Percentiles rank a stretch among this genome's conserved stretches.
These are phyloP conservation scores for Neurospora sp. DNA, from an alignment of 495 filamentous ascomycete species.

Conservation along the genomic window DNA sequence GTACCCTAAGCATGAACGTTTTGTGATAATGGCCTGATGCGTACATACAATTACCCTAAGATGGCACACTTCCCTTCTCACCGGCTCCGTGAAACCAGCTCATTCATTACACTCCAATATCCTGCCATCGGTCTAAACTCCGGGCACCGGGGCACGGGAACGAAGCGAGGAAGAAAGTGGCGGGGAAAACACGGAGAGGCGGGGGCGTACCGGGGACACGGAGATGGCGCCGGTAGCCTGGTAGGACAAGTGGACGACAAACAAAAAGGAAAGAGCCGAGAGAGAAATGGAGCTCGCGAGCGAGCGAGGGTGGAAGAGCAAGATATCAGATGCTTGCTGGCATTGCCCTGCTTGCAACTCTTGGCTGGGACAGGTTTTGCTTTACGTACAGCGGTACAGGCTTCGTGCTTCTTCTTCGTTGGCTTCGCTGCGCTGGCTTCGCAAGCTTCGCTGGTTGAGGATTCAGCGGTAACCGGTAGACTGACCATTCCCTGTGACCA, in stretches of 20 bases:
- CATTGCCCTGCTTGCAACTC: background rate
- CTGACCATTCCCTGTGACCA: background rate
- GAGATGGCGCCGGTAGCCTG: background rate
- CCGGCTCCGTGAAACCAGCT: background rate
- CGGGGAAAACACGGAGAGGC: background rate
- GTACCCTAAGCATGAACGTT: background rate
- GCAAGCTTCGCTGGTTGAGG: background rate
- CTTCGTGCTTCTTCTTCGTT: background rate
- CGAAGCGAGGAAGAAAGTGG: background rate
- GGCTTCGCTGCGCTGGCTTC: background rate
- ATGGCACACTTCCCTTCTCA: background rate
- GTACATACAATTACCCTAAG: background rate
- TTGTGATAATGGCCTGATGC: background rate
- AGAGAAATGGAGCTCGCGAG: background rate
- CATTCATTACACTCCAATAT: background rate
- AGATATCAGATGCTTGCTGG: background rate
- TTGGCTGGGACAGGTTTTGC: background rate
- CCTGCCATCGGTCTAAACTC: background rate
- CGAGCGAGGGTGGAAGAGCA: background rate
- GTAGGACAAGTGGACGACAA: background rate
- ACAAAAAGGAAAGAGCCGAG: background rate
- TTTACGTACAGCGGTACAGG: background rate
- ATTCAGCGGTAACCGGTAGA: background rate
- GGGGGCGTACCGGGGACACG: background rate
- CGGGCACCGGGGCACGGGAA: background rate